These are phyloP conservation scores for Amphicarpaea edgeworthii DNA, from an alignment of 306 rosid species.

Conservation along the genomic window DNA sequence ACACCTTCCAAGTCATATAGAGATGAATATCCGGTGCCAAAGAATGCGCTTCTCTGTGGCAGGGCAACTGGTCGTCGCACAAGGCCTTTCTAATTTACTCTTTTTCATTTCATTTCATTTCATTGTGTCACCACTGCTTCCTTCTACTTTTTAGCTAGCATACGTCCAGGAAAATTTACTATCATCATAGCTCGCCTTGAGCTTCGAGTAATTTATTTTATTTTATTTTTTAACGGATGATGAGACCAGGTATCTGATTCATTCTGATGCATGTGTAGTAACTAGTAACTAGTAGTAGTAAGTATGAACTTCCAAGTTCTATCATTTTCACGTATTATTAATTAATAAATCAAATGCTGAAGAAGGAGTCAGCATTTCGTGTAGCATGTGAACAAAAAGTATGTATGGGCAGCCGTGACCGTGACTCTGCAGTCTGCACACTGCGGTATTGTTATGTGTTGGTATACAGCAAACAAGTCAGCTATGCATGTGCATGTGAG, in stretches of 20 bases:
- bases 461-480: no score
- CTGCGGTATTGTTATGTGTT: no score
- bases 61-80: constrained; percentile 82
- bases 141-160: constrained; percentile 8
- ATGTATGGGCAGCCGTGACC: no score
- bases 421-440: no score
- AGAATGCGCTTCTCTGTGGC: constrained; percentile 89
- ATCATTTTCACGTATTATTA: not conserved
- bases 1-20: constrained; percentile 74
- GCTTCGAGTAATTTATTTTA: constrained; percentile 39
- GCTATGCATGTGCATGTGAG: no score
- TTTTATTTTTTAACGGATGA: not conserved
- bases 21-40: constrained; percentile 84
- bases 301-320: constrained; percentile 37
- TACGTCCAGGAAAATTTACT: not conserved
- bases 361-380: no score
- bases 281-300: no score
- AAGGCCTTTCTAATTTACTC: constrained; percentile 51
- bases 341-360: no score
- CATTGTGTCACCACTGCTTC: no score
- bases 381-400: no score
- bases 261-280: no score
- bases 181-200: constrained; percentile 54
- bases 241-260: not conserved
- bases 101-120: no score